Base-by-base conservation (phyloP, 2,329 filamentous ascomycete species). In the Clarireedia sp. region DNA sequence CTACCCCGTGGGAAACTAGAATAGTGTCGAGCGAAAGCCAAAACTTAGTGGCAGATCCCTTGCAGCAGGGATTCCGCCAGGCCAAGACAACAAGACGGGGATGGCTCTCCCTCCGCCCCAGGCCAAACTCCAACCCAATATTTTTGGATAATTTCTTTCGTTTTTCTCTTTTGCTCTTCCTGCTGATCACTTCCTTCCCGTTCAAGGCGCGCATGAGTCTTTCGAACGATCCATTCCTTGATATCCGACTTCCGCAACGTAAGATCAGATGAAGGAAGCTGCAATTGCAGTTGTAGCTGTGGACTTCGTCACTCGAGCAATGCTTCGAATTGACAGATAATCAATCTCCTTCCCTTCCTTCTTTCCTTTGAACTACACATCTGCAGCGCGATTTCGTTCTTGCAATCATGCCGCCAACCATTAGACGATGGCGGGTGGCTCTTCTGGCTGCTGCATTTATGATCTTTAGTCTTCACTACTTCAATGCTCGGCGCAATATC, bases 371-470 rank as follows among this genome's bases (percentile, higher is more conserved):
- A 29, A 40, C 16, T 47, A 36, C 12, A 14, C 33, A n/a, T 16
- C 23, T 29, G 14, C 51, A 17, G 43, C 33, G 7, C 19, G 16
- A 37, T 4, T 12, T 33, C 4, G 29, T 9, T 33, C 29, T 12
- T 33, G 10, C 43, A 47, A 19, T 17, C 21, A 60, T 54, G 44
- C 64, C 65, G 57, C 54, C 61, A 29, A 58, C 58, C 23, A 38
- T 65, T 16, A 64, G 60, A n/a, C 59, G 66, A 56, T 62, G 62
- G 62, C 66, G 65, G 19, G 41, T 63, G 9, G 57, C 55, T 7
- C 57, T 61, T 12, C 51, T 67, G 19, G 56, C 53, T 44, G 26
- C 62, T 14, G 23, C 62, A 10, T 64, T 65, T 24, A 51, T 59
- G n/a, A 41, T 64, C 17, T 56, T 51, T 7, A 52, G 49, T 46